phyloP scores from a whole-genome alignment of 306 rosid species.

The Alnus glutinosa region DNA sequence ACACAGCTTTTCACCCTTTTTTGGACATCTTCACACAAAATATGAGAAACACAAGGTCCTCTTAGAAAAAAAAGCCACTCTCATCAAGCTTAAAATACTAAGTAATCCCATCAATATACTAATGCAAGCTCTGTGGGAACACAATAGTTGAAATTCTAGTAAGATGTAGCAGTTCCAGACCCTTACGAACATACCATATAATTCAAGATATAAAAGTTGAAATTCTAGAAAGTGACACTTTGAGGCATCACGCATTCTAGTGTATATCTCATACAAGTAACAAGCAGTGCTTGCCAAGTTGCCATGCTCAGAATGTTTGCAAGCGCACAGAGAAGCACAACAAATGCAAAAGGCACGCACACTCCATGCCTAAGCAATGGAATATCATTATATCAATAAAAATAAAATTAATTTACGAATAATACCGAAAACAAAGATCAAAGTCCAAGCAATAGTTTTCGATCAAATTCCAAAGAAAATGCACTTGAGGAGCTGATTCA shows the following conservation, averaged over 20 bases:
- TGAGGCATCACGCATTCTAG: background rate
- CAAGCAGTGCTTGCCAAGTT: background rate
- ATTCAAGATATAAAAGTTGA: too few relatives aligned
- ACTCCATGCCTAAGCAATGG: too few relatives aligned
- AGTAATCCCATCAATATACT: background rate
- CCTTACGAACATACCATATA: background rate
- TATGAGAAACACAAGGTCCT: background rate
- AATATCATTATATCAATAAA: too few relatives aligned
- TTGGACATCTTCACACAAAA: background rate
- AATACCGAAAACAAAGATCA: too few relatives aligned
- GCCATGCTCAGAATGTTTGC: background rate
- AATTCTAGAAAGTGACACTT: background rate
- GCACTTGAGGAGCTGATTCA: background rate
- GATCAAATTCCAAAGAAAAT: background rate
- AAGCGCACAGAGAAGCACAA: background rate
- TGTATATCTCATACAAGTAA: background rate
- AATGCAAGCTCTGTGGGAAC: background rate
- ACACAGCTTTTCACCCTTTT: background rate
- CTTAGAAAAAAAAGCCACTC: background rate
- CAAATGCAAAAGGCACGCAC: background rate
- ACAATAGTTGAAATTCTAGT: background rate
- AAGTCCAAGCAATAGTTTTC: too few relatives aligned
- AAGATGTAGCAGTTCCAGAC: background rate
- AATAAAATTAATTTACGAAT: too few relatives aligned
- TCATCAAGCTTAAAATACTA: background rate